Conservation (phyloP, 1,284 basidiomycete genomes). For the Papiliotrema nemorosa region DNA sequence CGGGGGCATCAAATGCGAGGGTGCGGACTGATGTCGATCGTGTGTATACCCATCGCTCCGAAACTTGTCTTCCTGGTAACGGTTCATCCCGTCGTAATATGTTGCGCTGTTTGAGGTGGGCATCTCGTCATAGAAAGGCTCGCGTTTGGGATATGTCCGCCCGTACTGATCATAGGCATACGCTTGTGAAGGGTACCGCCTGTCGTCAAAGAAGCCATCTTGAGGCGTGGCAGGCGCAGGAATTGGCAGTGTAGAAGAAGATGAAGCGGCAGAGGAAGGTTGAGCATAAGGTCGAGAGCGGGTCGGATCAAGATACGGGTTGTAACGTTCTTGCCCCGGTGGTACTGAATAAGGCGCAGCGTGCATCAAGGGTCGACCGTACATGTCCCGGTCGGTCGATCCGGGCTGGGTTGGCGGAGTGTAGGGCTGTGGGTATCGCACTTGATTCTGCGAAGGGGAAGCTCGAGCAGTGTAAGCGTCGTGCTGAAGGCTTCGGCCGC, state of each 20-base stretch:
- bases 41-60: background rate
- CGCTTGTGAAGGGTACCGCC: background rate
- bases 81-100: background rate
- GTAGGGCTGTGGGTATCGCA: background rate
- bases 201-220: background rate
- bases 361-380: slow-evolving; percentile 7
- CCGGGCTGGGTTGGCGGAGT: background rate
- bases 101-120: background rate
- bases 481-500: background rate
- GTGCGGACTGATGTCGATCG: background rate
- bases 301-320: slow-evolving; percentile 13
- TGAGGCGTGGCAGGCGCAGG: background rate
- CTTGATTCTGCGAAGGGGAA: background rate
- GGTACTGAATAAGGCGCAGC: slow-evolving; percentile 14
- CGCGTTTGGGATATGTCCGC: background rate
- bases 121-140: background rate
- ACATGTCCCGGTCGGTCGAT: background rate
- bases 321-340: slow-evolving; percentile 12
- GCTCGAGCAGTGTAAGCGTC: background rate
- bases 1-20: background rate
- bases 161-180: background rate
- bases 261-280: background rate
- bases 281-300: slow-evolving; percentile 5
- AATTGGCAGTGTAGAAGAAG: background rate
- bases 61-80: background rate